Evolutionary conservation across 176 grass and related monocot species (phyloP).

Genomic region (Bolboschoenus planiculmis): DNA sequence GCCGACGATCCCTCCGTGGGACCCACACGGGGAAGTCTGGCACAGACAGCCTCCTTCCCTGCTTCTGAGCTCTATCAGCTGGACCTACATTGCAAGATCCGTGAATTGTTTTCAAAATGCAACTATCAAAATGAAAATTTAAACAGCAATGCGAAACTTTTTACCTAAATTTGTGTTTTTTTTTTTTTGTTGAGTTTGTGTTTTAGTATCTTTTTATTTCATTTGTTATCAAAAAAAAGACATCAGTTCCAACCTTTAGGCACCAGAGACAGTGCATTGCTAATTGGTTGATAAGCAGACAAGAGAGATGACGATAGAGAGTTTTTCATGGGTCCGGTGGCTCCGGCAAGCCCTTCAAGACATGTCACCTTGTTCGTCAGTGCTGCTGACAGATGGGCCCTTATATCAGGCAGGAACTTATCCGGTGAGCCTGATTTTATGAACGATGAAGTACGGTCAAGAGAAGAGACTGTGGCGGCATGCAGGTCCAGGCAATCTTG

Average conservation of each 20-base stretch:
- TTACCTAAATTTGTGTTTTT: neutral
- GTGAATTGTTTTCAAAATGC: neutral
- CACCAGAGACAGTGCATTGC: constrained; percentile 67
- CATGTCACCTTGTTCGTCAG: constrained; percentile 69
- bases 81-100: neutral
- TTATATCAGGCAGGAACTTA: constrained; percentile 28
- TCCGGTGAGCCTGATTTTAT: constrained; percentile 13
- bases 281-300: constrained; percentile 51
- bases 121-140: neutral
- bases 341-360: constrained; percentile 41
- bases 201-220: neutral
- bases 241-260: constrained; percentile 10
- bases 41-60: constrained; percentile 4
- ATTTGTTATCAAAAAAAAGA: neutral
- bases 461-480: constrained; percentile 28
- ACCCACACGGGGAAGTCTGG: constrained; percentile 8
- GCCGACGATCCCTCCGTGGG: neutral
- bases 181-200: neutral
- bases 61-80: neutral
- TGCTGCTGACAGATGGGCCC: constrained; percentile 48
- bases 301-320: constrained; percentile 35
- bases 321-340: constrained; percentile 19
- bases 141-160: neutral
- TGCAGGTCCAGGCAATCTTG: constrained; percentile 68
- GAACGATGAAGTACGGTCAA: constrained; percentile 28